Percentiles rank a stretch among this genome's conserved stretches.
These are phyloP conservation scores for Pythium oligandrum DNA, from an alignment of 352 stramenopile genomes.

Conservation along the genomic window DNA sequence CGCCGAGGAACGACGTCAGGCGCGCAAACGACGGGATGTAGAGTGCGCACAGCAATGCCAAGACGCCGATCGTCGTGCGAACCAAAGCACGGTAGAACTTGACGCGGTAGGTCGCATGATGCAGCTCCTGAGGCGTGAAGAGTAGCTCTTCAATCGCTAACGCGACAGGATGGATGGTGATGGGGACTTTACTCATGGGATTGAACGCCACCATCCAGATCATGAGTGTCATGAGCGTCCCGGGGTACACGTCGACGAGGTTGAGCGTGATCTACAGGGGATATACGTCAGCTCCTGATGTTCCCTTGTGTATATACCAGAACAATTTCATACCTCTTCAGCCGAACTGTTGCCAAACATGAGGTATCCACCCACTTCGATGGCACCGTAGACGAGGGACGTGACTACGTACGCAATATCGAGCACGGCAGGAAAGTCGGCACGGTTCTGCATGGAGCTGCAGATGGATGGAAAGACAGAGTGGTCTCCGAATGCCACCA, in stretches of 20 bases:
- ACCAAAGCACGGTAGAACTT: constrained; percentile 62
- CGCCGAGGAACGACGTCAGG: constrained; percentile 80
- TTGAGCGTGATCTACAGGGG: constrained; percentile 61
- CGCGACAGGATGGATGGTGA: constrained; percentile 78
- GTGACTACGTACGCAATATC: constrained; percentile 71
- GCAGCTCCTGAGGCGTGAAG: constrained; percentile 39
- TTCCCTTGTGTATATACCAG: neutral
- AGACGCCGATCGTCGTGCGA: constrained; percentile 49
- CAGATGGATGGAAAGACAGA: constrained; percentile 88
- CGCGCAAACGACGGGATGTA: constrained; percentile 82
- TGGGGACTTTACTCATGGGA: constrained; percentile 86
- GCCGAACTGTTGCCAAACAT: constrained; percentile 78
- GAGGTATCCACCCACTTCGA: constrained; percentile 75
- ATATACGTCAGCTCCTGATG: neutral
- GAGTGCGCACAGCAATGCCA: constrained; percentile 53
- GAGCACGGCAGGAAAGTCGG: constrained; percentile 60
- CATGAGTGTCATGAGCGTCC: constrained; percentile 53
- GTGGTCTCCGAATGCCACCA: constrained; percentile 85
- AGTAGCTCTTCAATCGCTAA: constrained; percentile 75
- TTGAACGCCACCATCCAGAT: constrained; percentile 84
- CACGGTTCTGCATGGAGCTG: constrained; percentile 64
- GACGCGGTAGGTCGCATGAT: constrained; percentile 18
- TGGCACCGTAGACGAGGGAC: constrained; percentile 65
- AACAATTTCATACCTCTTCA: constrained; percentile 41
- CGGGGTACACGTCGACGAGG: constrained; percentile 60